Conservation (phyloP, 257 asterid species). For the Solanum tacnaense region DNA sequence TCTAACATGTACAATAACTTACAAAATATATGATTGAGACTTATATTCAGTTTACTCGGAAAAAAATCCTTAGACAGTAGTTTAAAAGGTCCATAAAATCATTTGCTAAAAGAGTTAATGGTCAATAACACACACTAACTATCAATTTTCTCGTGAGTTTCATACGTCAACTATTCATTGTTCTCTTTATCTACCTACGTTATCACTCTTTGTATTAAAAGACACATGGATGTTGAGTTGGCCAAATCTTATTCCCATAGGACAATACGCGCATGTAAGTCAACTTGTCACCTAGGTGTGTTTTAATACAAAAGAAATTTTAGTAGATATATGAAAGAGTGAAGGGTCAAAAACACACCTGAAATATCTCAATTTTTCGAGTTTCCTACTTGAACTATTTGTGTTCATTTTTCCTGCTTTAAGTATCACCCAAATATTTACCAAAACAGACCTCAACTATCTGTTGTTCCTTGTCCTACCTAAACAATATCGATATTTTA, state of each 20-base stretch:
- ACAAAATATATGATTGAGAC: background rate
- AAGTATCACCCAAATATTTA: background rate
- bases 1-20: background rate
- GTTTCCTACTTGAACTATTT: background rate
- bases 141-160: background rate
- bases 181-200: too few species aligned
- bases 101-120: background rate
- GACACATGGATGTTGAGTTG: background rate
- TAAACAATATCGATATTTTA: too few species aligned
- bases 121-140: background rate
- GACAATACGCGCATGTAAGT: background rate
- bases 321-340: background rate
- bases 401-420: background rate
- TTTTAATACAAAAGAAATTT: background rate
- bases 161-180: background rate
- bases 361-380: background rate
- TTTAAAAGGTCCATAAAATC: background rate
- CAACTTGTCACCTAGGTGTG: background rate
- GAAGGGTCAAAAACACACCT: background rate
- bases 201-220: background rate
- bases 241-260: background rate
- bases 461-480: background rate
- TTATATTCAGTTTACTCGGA: background rate
- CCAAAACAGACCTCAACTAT: background rate
- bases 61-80: background rate